Evolutionary conservation across 306 rosid species (phyloP).

Genomic region (Trichosanthes cucumerina): DNA sequence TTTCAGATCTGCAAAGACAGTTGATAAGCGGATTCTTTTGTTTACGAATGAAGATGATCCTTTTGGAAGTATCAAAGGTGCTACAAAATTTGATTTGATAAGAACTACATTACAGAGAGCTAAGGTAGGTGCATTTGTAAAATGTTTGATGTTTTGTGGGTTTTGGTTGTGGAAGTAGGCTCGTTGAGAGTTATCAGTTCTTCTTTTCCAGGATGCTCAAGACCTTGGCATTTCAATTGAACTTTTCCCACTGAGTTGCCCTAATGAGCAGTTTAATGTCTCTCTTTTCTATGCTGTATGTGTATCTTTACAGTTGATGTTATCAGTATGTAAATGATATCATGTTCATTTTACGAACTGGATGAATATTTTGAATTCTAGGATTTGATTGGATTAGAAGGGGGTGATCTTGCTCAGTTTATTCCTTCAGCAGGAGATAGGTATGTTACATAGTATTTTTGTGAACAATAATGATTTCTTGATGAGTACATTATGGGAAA

Average conservation of each 20-base stretch:
- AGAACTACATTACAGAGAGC: slow-evolving; percentile 87
- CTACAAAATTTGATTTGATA: slow-evolving; percentile 63
- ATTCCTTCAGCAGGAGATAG: slow-evolving; percentile 51
- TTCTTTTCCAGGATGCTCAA: slow-evolving; percentile 56
- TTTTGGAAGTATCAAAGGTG: slow-evolving; percentile 60
- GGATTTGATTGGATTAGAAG: slow-evolving; percentile 75
- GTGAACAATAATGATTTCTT: not conserved
- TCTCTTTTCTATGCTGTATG: slow-evolving; percentile 76
- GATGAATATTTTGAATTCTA: slow-evolving; percentile 10
- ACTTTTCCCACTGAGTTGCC: slow-evolving; percentile 68
- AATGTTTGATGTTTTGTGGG: slow-evolving; percentile 10
- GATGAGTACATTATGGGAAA: not conserved
- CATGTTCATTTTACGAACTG: not conserved
- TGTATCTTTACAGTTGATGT: slow-evolving; percentile 10
- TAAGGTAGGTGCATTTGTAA: slow-evolving; percentile 28
- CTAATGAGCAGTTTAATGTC: slow-evolving; percentile 42
- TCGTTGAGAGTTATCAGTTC: slow-evolving; percentile 4
- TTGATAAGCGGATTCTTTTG: slow-evolving; percentile 70
- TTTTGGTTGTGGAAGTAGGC: slow-evolving; percentile 8
- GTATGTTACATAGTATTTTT: slow-evolving; percentile 28
- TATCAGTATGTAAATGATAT: not conserved
- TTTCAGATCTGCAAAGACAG: slow-evolving; percentile 67
- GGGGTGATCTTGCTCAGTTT: slow-evolving; percentile 54
- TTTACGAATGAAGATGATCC: slow-evolving; percentile 96
- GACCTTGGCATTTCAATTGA: slow-evolving; percentile 89